These are phyloP conservation scores for Phytophthora fragariaefolia DNA, from an alignment of 352 stramenopile genomes.

Conservation along the genomic window DNA sequence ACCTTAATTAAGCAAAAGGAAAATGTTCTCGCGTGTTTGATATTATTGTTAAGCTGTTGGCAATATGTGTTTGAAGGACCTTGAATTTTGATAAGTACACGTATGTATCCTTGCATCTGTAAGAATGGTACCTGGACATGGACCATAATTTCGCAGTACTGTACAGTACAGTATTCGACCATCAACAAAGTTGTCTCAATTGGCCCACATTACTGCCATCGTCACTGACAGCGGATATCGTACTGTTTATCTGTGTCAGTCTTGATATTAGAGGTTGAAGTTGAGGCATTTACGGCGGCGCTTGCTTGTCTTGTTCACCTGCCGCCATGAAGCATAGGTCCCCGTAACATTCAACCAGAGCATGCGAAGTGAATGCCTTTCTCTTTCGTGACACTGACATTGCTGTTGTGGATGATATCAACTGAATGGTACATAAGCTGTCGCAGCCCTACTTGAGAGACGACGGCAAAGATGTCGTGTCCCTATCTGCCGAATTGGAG, in stretches of 20 bases:
- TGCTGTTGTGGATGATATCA: constrained; percentile 6
- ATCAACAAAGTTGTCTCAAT: no score
- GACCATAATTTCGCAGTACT: no score
- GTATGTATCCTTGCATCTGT: no score
- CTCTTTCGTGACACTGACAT: constrained; percentile 9
- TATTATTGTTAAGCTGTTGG: no score
- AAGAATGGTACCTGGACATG: no score
- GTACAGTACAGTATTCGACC: no score
- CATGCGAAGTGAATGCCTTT: constrained; percentile 13
- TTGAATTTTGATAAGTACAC: no score
- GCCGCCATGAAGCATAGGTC: not conserved
- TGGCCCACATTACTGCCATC: no score
- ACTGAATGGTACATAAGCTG: constrained; percentile 25
- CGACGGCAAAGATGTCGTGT: not conserved
- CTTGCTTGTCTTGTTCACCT: not conserved
- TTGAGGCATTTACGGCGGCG: not conserved
- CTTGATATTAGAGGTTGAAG: constrained; percentile 12
- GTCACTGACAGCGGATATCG: not conserved
- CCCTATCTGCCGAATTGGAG: constrained; percentile 4
- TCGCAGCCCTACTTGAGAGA: constrained; percentile 18
- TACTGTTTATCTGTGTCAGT: constrained; percentile 1
- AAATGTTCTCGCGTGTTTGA: no score
- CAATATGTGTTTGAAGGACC: no score
- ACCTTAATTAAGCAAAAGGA: no score
- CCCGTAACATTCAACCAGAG: constrained; percentile 17